Percentiles rank a stretch among this genome's conserved stretches.
Conservation (phyloP, 2,329 filamentous ascomycete species). For the Xylaria arbuscula region DNA sequence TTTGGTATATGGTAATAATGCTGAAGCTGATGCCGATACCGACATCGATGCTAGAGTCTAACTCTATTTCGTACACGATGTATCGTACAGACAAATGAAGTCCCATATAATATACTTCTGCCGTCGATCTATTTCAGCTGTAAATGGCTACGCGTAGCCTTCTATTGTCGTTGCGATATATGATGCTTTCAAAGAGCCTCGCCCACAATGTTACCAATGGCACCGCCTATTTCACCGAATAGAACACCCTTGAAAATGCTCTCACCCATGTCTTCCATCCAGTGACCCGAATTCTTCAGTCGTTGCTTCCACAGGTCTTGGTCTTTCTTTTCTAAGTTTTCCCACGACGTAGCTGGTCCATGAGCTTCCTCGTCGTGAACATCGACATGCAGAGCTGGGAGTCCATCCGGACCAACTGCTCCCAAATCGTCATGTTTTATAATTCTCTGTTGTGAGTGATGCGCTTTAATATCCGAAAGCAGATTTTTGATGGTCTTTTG, state of each 20-base stretch:
- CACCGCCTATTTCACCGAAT: slow-evolving; percentile 77
- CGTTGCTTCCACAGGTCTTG: slow-evolving; percentile 75
- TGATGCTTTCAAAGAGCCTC: slow-evolving; percentile 50
- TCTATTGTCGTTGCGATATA: slow-evolving; percentile 17
- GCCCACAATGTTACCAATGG: slow-evolving; percentile 65
- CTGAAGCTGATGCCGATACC: slow-evolving; percentile 17
- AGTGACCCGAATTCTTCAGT: slow-evolving; percentile 77
- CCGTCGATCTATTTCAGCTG: slow-evolving; percentile 3
- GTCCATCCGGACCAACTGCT: slow-evolving; percentile 43
- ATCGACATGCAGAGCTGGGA: slow-evolving; percentile 54
- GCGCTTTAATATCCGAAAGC: slow-evolving; percentile 49
- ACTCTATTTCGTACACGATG: slow-evolving; percentile 33
- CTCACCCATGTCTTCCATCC: slow-evolving; percentile 83
- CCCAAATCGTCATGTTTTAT: slow-evolving; percentile 49
- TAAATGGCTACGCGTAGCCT: slow-evolving; percentile 26
- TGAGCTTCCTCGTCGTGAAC: slow-evolving; percentile 61
- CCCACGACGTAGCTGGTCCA: slow-evolving; percentile 72
- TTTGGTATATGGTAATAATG: slow-evolving; percentile 20
- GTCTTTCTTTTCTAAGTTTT: slow-evolving; percentile 73
- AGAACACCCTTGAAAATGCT: slow-evolving; percentile 79
- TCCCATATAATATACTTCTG: slow-evolving; percentile 33
- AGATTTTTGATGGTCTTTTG: slow-evolving; percentile 50
- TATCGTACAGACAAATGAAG: slow-evolving; percentile 42
- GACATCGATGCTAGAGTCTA: slow-evolving; percentile 22
- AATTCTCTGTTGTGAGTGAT: slow-evolving; percentile 53